Conservation (phyloP, 169 alveolate genomes). For the Theileria parva region DNA sequence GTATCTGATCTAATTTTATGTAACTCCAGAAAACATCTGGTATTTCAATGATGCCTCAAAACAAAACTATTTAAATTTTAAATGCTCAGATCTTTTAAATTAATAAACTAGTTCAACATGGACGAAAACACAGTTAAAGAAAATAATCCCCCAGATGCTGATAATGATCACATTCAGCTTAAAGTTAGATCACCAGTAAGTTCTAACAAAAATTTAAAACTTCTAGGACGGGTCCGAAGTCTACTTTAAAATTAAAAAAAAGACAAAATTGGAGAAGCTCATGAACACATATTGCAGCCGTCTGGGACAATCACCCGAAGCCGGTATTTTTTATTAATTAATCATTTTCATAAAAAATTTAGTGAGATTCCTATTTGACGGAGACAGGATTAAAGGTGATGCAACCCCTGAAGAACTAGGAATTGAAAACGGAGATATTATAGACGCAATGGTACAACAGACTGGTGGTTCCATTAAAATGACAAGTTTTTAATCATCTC, state of each 20-base stretch:
- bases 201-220: background rate
- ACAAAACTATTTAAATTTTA: background rate
- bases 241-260: conserved; percentile 92
- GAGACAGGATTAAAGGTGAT: conserved; percentile 93
- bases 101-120: background rate
- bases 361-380: conserved; percentile 96
- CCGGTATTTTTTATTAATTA: conserved; percentile 61
- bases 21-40: background rate
- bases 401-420: conserved; percentile 93
- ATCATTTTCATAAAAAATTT: conserved; percentile 28
- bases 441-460: conserved; percentile 98
- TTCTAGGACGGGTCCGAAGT: conserved; percentile 93
- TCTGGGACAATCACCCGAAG: conserved; percentile 88
- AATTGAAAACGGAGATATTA: conserved; percentile 94
- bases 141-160: background rate
- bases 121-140: conserved; percentile 2
- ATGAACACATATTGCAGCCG: conserved; percentile 97
- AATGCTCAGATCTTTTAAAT: background rate
- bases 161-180: conserved; percentile 75
- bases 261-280: conserved; percentile 92
- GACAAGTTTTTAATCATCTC: background rate
- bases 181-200: conserved; percentile 81
- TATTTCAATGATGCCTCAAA: background rate
- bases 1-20: background rate
- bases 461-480: conserved; percentile 84